Conservation (phyloP, 768 basidiomycete species). For the Tylopilus intermedius region DNA sequence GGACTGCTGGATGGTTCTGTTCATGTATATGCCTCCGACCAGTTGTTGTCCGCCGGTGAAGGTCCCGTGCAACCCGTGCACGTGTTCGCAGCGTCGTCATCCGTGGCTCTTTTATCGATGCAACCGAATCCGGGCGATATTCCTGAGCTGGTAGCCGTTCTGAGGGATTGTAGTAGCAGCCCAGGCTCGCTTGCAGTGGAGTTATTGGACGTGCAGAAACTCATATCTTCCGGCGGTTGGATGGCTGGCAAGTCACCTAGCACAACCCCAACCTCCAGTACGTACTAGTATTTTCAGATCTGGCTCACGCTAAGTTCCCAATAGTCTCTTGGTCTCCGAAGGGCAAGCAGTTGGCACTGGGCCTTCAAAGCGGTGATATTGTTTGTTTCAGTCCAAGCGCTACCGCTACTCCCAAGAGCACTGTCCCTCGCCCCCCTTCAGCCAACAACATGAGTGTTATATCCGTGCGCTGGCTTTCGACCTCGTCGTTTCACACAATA, state of each 20-base stretch:
- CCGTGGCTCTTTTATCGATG: conserved; percentile 48
- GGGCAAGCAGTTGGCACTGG: conserved; percentile 79
- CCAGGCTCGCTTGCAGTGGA: conserved; percentile 46
- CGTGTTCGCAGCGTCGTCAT: conserved; percentile 40
- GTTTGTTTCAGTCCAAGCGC: conserved; percentile 59
- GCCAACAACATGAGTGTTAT: conserved; percentile 42
- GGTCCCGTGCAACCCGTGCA: conserved; percentile 45
- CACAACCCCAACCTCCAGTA: conserved; percentile 56
- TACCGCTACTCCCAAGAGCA: conserved; percentile 49
- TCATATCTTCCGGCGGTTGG: conserved; percentile 49
- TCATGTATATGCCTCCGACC: conserved; percentile 52
- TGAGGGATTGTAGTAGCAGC: conserved; percentile 36
- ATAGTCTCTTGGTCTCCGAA: conserved; percentile 83
- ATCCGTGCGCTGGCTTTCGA: conserved; percentile 63
- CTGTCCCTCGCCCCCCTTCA: conserved; percentile 53
- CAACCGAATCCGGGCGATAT: conserved; percentile 60
- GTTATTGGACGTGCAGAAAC: conserved; percentile 52
- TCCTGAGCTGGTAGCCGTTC: conserved; percentile 54
- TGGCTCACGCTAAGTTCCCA: conserved; percentile 7
- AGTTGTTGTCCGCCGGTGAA: conserved; percentile 44
- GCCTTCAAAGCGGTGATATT: conserved; percentile 64
- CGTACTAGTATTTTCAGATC: conserved; percentile 22
- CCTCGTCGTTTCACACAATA: conserved; percentile 61
- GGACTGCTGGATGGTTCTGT: conserved; percentile 57
- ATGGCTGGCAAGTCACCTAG: conserved; percentile 44